Conservation (phyloP, 345 rosid genomes). For the Anacardium occidentale region DNA sequence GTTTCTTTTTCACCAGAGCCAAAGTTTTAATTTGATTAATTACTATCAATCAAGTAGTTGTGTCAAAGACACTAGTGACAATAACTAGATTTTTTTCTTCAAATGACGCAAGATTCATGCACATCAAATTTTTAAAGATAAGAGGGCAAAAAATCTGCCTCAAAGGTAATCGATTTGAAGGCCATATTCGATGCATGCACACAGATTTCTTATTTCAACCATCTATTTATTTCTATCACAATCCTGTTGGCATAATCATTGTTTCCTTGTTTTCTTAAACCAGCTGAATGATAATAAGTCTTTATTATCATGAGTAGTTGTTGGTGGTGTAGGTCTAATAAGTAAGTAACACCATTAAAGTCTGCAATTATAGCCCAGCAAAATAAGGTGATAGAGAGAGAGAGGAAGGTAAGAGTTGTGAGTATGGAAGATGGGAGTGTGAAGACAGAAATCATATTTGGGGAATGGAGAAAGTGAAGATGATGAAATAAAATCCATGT, state of each 20-base stretch:
- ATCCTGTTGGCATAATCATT: background rate
- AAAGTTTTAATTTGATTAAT: background rate
- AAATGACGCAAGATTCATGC: conserved; percentile 31
- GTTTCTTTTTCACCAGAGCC: conserved; percentile 8
- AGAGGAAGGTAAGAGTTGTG: background rate
- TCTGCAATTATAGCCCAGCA: background rate
- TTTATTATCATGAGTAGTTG: background rate
- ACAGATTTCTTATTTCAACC: background rate
- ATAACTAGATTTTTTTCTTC: background rate
- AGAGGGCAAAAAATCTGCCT: too few relatives aligned
- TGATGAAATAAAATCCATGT: background rate
- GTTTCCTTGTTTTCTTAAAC: background rate
- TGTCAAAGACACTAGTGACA: background rate
- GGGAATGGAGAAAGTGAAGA: conserved; percentile 16
- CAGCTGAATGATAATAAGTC: background rate
- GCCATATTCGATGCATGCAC: conserved; percentile 22
- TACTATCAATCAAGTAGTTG: too few relatives aligned
- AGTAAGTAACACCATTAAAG: background rate
- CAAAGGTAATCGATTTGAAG: background rate
- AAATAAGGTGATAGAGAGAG: background rate
- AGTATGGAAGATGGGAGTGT: conserved; percentile 20
- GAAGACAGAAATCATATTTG: conserved; percentile 18
- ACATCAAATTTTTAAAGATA: conserved; percentile 15
- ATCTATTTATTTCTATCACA: background rate
- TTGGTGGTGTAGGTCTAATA: too few relatives aligned